Evolutionary conservation across 768 basidiomycete genomes (phyloP), one percentile per base, ranked within the genome.

Genomic region (Pleurotus platypus): DNA sequence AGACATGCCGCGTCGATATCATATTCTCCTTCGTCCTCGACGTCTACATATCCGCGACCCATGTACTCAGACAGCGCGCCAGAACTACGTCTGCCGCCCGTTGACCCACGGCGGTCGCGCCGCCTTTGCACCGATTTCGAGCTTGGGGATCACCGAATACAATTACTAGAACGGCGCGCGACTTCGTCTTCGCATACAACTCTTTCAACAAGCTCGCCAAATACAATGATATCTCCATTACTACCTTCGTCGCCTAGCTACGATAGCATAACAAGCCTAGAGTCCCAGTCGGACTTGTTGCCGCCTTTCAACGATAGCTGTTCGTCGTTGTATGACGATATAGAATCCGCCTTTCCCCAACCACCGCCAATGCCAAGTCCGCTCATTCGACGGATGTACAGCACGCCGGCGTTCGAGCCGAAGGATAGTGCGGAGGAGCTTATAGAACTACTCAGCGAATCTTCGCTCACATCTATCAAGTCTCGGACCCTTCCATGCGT

Each of bases 321-420:
- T 57, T 70, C 69, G 37, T 76, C 77, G 35, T 62, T 70, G 48
- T 69, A 71, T 27, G 65, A 70, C 45, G 65, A 70, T 45, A 69
- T 73, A 20, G 75, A 72, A 51, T 75, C 75, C 60, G 72, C 75
- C 11, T 71, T 54, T 42, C 62, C 62, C 2, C 63, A 72, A 56
- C 79, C 79, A 1, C 78, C 78, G 22, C 70, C 72, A 9, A 70
- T 75, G 38, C 24, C 51, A 11, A 73, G 70, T 59, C 74, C 76
- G 5, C 68, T 69, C 30, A 65, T 78, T 26, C 71, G 77, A 12
- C 70, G 74, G 40, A 76, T 79, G 72, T 72, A 72, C 45, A 78
- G 76, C 60, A 74, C 75, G 12, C 78, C 77, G 30, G 68, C 75
- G 67, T 74, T 76, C 58, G 67, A 66, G 1, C 20, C 60, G 22